Evolutionary conservation across 2,329 filamentous ascomycete species (phyloP).

Genomic region (Ceratocystis harringtonii): DNA sequence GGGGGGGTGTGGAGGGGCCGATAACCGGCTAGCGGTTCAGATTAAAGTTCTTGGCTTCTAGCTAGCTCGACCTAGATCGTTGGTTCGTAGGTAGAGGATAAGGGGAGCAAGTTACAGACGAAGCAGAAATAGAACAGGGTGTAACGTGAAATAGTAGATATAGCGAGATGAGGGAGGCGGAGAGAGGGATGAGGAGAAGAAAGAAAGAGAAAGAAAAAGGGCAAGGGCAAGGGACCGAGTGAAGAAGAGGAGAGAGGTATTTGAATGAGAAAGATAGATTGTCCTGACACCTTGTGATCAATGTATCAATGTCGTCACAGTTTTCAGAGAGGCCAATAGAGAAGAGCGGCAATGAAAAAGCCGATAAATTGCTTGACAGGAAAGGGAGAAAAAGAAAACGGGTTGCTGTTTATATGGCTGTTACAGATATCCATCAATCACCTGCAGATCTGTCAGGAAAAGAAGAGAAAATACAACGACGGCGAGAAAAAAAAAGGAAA

Average conservation of each 20-base stretch:
- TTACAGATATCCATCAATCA: not conserved
- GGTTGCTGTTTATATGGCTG: not conserved
- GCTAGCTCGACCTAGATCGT: not conserved
- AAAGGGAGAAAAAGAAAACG: not conserved
- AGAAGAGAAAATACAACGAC: not conserved
- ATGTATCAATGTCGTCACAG: too few relatives aligned
- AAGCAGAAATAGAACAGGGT: not conserved
- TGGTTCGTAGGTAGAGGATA: not conserved
- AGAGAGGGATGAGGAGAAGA: not conserved
- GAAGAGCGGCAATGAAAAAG: not conserved
- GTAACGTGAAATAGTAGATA: not conserved
- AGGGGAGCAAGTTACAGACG: not conserved
- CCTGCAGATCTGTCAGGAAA: not conserved
- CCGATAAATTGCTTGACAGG: not conserved
- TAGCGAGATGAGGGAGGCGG: too few relatives aligned
- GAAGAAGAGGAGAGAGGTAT: not conserved
- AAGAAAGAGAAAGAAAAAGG: not conserved
- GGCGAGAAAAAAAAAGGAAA: not conserved
- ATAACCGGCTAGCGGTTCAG: not conserved
- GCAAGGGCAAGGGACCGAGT: not conserved
- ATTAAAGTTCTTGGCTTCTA: not conserved
- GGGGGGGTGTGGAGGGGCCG: not conserved
- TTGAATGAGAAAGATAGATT: not conserved
- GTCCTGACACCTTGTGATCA: not conserved
- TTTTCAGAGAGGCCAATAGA: not conserved